Evolutionary conservation across 2,329 filamentous ascomycete species (phyloP).

Genomic region (Penicillium verrucosum): DNA sequence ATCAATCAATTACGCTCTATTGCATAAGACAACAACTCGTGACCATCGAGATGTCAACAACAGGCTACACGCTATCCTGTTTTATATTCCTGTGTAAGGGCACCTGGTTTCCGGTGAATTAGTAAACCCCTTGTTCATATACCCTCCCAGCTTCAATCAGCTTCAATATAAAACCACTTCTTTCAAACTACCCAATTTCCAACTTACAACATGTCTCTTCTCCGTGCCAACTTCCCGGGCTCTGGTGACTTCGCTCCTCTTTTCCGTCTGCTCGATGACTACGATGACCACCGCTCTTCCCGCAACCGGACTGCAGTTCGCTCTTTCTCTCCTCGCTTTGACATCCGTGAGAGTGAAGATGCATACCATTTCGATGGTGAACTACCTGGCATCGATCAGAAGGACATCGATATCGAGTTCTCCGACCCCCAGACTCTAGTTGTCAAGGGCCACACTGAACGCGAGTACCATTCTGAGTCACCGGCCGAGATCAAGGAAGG

Average conservation of each 20-base stretch:
- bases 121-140: background rate
- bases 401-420: constrained; percentile 49
- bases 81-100: background rate
- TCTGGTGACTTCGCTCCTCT: constrained; percentile 43
- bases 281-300: constrained; percentile 36
- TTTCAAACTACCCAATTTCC: background rate
- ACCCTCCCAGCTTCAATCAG: background rate
- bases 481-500: constrained; percentile 49
- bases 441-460: constrained; percentile 45
- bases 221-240: constrained; percentile 27
- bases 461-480: constrained; percentile 36
- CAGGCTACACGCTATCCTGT: background rate
- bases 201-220: constrained; percentile 35
- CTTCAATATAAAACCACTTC: background rate
- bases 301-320: constrained; percentile 19
- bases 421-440: constrained; percentile 47
- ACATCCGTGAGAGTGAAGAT: constrained; percentile 45
- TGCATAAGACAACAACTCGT: background rate
- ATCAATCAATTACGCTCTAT: background rate
- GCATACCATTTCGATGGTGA: constrained; percentile 50
- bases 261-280: constrained; percentile 48
- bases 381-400: constrained; percentile 47
- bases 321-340: constrained; percentile 46
- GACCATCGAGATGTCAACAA: background rate
- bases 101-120: background rate